phyloP scores from a whole-genome alignment of 176 grass and related monocot genomes.

The Juncus inflexus region DNA sequence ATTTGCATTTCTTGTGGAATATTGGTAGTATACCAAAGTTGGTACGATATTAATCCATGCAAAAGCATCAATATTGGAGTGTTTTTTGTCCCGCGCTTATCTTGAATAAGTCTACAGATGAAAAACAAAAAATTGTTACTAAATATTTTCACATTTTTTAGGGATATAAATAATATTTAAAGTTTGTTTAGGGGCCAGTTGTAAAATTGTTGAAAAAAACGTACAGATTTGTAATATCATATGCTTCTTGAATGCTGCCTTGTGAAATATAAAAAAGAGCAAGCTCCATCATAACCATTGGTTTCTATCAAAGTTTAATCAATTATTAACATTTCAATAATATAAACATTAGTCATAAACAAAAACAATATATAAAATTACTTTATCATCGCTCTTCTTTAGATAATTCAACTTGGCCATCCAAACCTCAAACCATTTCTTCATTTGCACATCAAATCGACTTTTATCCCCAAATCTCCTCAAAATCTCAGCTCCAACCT shows the following conservation, averaged over 20 bases:
- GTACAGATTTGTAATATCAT: slow-evolving; percentile 9
- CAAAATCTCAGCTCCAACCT: no score
- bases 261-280: slow-evolving; percentile 20
- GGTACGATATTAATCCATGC: background rate
- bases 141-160: background rate
- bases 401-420: no score
- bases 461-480: no score
- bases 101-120: background rate
- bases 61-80: background rate
- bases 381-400: no score
- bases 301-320: slow-evolving; percentile 5
- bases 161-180: background rate
- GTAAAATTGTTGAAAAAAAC: slow-evolving; percentile 10
- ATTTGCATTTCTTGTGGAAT: no score
- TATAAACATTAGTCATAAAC: no score
- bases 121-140: background rate
- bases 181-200: background rate
- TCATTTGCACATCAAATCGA: no score
- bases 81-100: background rate
- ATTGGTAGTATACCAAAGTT: no score
- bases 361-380: no score
- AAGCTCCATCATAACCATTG: slow-evolving; percentile 14
- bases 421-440: no score
- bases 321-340: slow-evolving; percentile 1
- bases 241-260: slow-evolving; percentile 18